phyloP scores from a whole-genome alignment of 306 rosid species.

The Oxytropis ochrocephala region DNA sequence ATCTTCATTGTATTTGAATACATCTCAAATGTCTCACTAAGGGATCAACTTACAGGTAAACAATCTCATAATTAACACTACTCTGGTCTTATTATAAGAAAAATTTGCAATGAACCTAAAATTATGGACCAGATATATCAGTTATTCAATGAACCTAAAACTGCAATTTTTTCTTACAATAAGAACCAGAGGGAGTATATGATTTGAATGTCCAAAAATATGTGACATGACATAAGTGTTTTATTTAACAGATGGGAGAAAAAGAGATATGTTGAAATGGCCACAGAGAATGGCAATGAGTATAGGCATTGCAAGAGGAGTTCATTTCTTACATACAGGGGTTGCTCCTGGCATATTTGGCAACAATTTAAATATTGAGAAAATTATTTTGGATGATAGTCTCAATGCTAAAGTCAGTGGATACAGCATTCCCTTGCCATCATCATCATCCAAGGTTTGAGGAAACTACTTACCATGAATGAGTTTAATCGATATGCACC shows the following conservation, averaged over 20 bases:
- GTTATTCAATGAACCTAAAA: too few species aligned
- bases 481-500: too few species aligned
- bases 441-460: conserved; percentile 38
- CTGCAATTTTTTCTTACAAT: too few species aligned
- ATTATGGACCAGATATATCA: too few species aligned
- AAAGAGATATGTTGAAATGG: conserved; percentile 88
- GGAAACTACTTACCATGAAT: neutral
- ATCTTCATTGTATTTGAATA: conserved; percentile 58
- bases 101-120: too few species aligned
- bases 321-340: conserved; percentile 81
- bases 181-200: too few species aligned
- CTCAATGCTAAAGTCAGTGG: conserved; percentile 72
- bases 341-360: conserved; percentile 68
- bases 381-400: conserved; percentile 69
- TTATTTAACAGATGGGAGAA: conserved; percentile 62
- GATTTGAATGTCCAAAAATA: neutral
- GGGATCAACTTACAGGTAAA: conserved; percentile 70
- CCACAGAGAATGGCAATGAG: conserved; percentile 94
- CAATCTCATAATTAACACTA: neutral
- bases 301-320: conserved; percentile 83
- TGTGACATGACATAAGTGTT: neutral
- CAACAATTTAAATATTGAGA: conserved; percentile 58
- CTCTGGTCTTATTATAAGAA: too few species aligned
- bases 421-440: conserved; percentile 55
- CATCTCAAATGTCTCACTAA: conserved; percentile 59